Base-by-base conservation (phyloP, 768 basidiomycete genomes). In the Strobilomyces echinocephalus region DNA sequence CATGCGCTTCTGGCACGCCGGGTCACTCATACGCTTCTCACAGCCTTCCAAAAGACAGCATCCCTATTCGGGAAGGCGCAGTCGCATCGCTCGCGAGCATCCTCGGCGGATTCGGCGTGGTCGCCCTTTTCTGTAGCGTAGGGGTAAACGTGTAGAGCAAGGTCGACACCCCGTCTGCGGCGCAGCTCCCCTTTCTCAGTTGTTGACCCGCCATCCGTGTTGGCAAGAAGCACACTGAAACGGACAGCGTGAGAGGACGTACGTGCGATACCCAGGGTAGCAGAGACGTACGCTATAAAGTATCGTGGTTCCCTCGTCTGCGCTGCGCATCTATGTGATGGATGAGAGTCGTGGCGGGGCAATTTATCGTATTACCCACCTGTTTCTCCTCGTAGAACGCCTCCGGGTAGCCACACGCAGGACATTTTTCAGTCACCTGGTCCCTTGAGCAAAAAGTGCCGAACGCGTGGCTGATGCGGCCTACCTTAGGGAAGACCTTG, bases 281-380 rank as follows among this genome's bases (percentile, higher is more conserved):
- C n/a, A 15, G 46, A 57, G 31, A 76, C 88, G 56, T 66, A 93
- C 93, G n/a, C 86, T 91, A 70, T 95, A 97, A 69, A 95, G 85
- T 62, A 95, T 85, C 12, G 93, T 97, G 31, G 91, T 90, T 4
- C 94, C 94, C 76, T 95, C 94, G 70, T 95, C 94, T 36, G 91
- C 94, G 59, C 91, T 90, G 46, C 93, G 83, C 67, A 90, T 74
- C 88, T 91, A 67, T 38, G 42, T 30, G 48, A 49, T 31, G 26
- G 34, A 44, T 33, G 41, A 48, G 31, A 5, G 5, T n/a, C 53
- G 20, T 36, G 28, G 34, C 5, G 0, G 5, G 18, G 18, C 31
- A 16, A 20, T 3, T n/a, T 9, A 4, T 44, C 46, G 18, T 16
- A 36, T 14, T 11, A n/a, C 35, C 16, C 56, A 88, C 87, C 80